Evolutionary conservation across 2,329 filamentous ascomycete genomes (phyloP).

Genomic region (Lasiodiplodia gonubiensis): DNA sequence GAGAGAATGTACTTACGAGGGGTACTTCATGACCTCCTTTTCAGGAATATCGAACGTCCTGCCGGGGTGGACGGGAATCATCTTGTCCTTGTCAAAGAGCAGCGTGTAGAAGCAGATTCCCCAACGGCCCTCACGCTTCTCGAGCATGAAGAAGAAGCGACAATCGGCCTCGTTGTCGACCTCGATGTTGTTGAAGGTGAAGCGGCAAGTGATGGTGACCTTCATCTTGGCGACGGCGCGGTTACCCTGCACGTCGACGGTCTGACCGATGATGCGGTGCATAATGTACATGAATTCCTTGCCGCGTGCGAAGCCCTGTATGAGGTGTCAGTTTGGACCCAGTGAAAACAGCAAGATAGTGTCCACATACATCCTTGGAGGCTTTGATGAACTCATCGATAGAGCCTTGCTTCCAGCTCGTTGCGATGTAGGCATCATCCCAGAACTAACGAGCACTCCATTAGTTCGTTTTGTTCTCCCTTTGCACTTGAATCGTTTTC

Average conservation of each 20-base stretch:
- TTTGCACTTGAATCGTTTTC: neutral
- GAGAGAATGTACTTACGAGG: constrained; percentile 9
- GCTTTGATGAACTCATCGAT: constrained; percentile 38
- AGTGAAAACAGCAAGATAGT: too few relatives aligned
- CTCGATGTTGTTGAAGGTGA: constrained; percentile 32
- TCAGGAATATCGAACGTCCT: constrained; percentile 29
- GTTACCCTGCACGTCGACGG: constrained; percentile 29
- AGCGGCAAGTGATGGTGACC: constrained; percentile 32
- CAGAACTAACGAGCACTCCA: neutral
- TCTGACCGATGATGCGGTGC: constrained; percentile 32
- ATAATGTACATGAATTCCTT: constrained; percentile 30
- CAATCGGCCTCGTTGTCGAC: constrained; percentile 32
- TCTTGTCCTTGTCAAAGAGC: constrained; percentile 49
- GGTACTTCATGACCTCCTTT: constrained; percentile 31
- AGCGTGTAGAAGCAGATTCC: constrained; percentile 30
- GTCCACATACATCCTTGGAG: constrained; percentile 35
- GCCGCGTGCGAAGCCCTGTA: constrained; percentile 10
- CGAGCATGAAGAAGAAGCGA: constrained; percentile 31
- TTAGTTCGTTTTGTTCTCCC: neutral
- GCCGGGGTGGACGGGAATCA: constrained; percentile 28
- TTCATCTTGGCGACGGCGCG: constrained; percentile 33
- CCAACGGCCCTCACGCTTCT: constrained; percentile 30
- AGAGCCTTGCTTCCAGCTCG: constrained; percentile 37
- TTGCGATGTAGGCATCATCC: constrained; percentile 43
- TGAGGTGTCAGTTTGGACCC: neutral